Conservation (phyloP, 768 basidiomycete genomes). For the Mycena belliarum region DNA sequence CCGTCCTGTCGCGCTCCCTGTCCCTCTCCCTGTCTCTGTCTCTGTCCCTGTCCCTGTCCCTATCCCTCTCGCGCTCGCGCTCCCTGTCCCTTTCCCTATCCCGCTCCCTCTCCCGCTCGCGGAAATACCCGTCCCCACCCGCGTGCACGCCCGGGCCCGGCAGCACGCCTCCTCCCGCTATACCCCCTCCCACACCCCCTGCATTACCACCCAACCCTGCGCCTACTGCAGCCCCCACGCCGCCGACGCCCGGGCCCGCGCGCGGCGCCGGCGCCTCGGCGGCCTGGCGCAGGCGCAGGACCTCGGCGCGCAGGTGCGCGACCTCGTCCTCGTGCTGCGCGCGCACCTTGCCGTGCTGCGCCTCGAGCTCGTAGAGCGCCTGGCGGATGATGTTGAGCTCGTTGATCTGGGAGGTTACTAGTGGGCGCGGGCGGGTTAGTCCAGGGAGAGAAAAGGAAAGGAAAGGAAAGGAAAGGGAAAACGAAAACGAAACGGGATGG, state of each 20-base stretch:
- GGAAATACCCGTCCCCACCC: too few species aligned
- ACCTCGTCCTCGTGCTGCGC: slow-evolving; percentile 89
- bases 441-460: too few species aligned
- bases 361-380: slow-evolving; percentile 89
- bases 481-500: too few species aligned
- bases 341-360: slow-evolving; percentile 82
- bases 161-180: not conserved
- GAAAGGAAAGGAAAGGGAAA: too few species aligned
- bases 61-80: slow-evolving; percentile 36
- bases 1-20: slow-evolving; percentile 46
- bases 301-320: slow-evolving; percentile 65
- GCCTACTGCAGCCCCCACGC: too few species aligned
- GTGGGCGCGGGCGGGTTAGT: too few species aligned
- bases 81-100: slow-evolving; percentile 29
- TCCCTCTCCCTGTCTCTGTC: slow-evolving; percentile 32
- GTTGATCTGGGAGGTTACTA: slow-evolving; percentile 83
- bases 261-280: too few species aligned
- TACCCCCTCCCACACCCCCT: too few species aligned
- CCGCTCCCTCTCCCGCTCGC: too few species aligned
- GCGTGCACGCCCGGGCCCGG: slow-evolving; percentile 5
- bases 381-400: slow-evolving; percentile 90
- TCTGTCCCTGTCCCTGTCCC: slow-evolving; percentile 35
- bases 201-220: too few species aligned
- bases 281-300: slow-evolving; percentile 47
- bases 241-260: too few species aligned